phyloP scores from a whole-genome alignment of 192 early-diverging fungal species.

The Coemansia sp. region DNA sequence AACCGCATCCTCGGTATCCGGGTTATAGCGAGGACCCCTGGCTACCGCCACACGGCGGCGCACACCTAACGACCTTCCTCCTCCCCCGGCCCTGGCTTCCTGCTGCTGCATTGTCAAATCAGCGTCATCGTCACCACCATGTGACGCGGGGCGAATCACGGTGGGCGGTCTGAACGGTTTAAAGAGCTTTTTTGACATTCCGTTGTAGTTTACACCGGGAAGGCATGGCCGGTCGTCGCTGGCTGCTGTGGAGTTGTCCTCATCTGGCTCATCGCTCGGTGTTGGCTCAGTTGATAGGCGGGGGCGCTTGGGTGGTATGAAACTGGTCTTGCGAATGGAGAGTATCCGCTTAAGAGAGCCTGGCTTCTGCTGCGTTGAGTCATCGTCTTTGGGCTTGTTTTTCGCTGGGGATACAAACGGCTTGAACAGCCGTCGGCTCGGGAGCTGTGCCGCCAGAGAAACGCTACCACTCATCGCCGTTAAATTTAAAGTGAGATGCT shows the following conservation, averaged over 20 bases:
- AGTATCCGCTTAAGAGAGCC: constrained; percentile 34
- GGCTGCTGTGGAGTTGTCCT: not conserved
- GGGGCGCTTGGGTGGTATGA: constrained; percentile 15
- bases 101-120: not conserved
- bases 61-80: constrained; percentile 56
- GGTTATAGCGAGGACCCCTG: constrained; percentile 75
- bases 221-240: constrained; percentile 22
- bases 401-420: constrained; percentile 49
- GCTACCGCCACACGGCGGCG: constrained; percentile 51
- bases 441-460: constrained; percentile 24
- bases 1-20: constrained; percentile 77
- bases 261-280: constrained; percentile 9
- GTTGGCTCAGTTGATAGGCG: not conserved
- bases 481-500: not conserved
- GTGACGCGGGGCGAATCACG: constrained; percentile 4
- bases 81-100: not conserved
- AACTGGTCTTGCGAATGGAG: constrained; percentile 29
- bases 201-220: constrained; percentile 51
- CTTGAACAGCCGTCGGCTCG: constrained; percentile 39
- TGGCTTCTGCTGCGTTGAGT: not conserved
- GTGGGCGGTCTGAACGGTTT: constrained; percentile 51
- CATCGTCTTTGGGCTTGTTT: not conserved
- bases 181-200: constrained; percentile 47
- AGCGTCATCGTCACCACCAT: constrained; percentile 1
- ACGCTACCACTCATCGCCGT: constrained; percentile 24